Conservation (phyloP, 148 eudicot species). For the Spergularia marina region DNA sequence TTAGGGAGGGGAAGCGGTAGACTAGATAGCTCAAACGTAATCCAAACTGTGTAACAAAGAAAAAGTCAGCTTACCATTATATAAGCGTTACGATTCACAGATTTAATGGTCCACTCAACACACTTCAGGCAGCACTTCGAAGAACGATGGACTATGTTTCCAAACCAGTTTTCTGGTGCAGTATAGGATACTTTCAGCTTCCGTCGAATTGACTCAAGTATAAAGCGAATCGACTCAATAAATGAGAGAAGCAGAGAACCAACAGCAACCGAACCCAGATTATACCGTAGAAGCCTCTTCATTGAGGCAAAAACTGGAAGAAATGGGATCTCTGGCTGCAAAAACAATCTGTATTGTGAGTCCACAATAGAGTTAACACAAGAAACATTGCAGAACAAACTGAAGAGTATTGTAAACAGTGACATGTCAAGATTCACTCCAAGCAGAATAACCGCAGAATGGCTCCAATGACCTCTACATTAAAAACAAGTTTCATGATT, state of each 20-base stretch:
- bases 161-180: constrained; percentile 58
- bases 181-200: constrained; percentile 64
- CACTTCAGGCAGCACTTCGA: constrained; percentile 55
- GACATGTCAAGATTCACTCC: background rate
- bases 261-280: constrained; percentile 83
- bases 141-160: constrained; percentile 51
- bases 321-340: constrained; percentile 79
- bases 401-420: background rate
- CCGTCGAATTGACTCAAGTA: constrained; percentile 81
- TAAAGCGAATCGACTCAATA: constrained; percentile 70
- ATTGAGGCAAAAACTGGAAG: constrained; percentile 90
- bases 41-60: background rate
- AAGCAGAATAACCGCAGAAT: background rate
- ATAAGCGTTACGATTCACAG: constrained; percentile 89
- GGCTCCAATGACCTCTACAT: background rate
- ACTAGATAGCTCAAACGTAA: background rate
- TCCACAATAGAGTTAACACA: background rate
- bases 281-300: constrained; percentile 79
- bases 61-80: constrained; percentile 60
- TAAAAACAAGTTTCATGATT: background rate
- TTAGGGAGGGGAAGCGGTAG: background rate
- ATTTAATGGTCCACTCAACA: constrained; percentile 80
- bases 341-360: constrained; percentile 13
- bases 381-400: background rate
- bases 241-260: constrained; percentile 79